Conservation (phyloP, 257 asterid genomes). For the Forsythia suspensa region DNA sequence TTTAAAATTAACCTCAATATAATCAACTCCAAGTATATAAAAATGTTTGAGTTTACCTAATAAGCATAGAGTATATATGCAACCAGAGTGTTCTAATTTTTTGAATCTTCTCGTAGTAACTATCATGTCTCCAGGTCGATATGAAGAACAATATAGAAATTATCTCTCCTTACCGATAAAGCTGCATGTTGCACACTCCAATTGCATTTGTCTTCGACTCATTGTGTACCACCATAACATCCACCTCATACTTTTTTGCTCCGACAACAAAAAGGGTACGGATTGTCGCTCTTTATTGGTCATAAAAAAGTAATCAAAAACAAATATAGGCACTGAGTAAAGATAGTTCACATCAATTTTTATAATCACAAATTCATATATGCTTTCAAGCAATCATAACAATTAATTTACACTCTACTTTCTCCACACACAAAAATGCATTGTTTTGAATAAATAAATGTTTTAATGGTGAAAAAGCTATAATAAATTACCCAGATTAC, state of each 20-base stretch:
- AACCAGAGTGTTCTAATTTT: slow-evolving; percentile 63
- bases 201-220: slow-evolving; percentile 94
- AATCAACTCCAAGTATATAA: background rate
- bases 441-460: background rate
- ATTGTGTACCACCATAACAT: slow-evolving; percentile 81
- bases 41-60: slow-evolving; percentile 74
- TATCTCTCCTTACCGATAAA: slow-evolving; percentile 87
- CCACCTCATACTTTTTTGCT: slow-evolving; percentile 77
- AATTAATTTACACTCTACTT: background rate
- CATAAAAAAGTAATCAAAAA: slow-evolving; percentile 10
- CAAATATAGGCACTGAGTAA: background rate
- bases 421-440: background rate
- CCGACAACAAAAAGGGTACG: slow-evolving; percentile 90
- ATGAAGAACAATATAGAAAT: slow-evolving; percentile 90
- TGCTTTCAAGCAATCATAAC: background rate
- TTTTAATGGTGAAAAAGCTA: background rate
- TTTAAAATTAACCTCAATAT: background rate
- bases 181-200: slow-evolving; percentile 92
- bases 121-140: slow-evolving; percentile 90
- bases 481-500: too few relatives aligned
- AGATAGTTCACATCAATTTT: background rate
- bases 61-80: slow-evolving; percentile 87
- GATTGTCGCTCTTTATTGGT: slow-evolving; percentile 74
- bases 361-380: slow-evolving; percentile 4
- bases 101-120: slow-evolving; percentile 80